Evolutionary conservation across 202 grass and related monocot genomes (phyloP).

Genomic region (Tripidium arundinaceum): DNA sequence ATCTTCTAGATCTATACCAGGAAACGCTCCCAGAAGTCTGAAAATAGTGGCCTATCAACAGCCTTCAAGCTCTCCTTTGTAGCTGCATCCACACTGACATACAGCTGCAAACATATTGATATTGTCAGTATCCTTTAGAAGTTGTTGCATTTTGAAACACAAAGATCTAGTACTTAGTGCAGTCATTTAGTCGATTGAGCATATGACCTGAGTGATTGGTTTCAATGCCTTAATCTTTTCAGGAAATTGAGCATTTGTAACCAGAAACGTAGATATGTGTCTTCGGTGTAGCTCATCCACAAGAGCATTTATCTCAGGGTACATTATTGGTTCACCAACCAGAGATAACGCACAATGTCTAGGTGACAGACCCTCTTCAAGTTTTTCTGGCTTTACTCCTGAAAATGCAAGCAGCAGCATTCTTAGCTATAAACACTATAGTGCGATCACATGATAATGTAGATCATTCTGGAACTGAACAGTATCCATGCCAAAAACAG

Average conservation of each 20-base stretch:
- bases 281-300: constrained; percentile 79
- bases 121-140: constrained; percentile 23
- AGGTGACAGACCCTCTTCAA: constrained; percentile 78
- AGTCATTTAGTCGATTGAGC: constrained; percentile 17
- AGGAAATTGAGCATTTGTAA: constrained; percentile 99
- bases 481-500: background rate
- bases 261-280: constrained; percentile 90
- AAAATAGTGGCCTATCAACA: constrained; percentile 86
- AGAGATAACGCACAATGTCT: constrained; percentile 96
- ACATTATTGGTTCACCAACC: constrained; percentile 98
- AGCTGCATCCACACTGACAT: constrained; percentile 93
- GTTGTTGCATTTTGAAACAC: background rate
- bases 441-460: background rate
- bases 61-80: constrained; percentile 96
- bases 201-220: constrained; percentile 79
- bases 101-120: constrained; percentile 60
- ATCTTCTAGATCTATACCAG: constrained; percentile 50
- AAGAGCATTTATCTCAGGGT: constrained; percentile 94
- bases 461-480: background rate
- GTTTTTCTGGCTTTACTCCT: constrained; percentile 78
- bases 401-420: constrained; percentile 9
- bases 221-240: constrained; percentile 78
- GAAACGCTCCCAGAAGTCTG: constrained; percentile 98
- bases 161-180: background rate
- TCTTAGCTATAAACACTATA: constrained; percentile 11